Percentiles rank a stretch among this genome's conserved stretches.
phyloP scores from a whole-genome alignment of 805 yeast genomes.

The Spencermartinsiella europaea region DNA sequence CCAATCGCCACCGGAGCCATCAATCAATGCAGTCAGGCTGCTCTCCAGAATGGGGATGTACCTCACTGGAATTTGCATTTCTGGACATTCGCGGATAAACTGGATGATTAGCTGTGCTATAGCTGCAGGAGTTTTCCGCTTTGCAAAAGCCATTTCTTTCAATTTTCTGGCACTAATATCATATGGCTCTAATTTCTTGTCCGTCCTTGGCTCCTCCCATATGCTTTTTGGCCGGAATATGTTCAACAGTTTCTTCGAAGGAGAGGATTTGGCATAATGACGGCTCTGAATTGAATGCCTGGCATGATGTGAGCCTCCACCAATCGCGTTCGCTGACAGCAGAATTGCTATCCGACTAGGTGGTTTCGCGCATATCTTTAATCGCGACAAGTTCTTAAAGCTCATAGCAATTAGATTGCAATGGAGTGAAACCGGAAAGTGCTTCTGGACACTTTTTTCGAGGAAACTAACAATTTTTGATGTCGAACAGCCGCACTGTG shows the following conservation, averaged over 20 bases:
- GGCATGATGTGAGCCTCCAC: no score
- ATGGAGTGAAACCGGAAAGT: no score
- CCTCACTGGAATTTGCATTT: constrained; percentile 11
- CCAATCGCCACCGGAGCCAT: neutral
- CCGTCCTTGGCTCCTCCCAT: constrained; percentile 3
- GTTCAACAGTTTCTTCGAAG: neutral
- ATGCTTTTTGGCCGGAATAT: neutral
- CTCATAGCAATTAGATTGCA: neutral
- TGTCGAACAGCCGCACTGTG: no score
- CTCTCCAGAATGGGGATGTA: constrained; percentile 17
- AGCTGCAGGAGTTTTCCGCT: neutral
- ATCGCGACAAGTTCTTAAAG: neutral
- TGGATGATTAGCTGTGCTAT: constrained; percentile 6
- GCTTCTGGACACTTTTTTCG: no score
- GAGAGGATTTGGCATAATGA: neutral
- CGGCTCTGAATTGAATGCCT: neutral
- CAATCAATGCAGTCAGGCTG: neutral
- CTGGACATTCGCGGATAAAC: constrained; percentile 9
- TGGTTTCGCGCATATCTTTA: neutral
- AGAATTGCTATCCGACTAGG: neutral
- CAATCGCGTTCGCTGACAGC: neutral
- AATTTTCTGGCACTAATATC: constrained; percentile 5
- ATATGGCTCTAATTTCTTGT: neutral
- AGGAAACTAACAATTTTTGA: no score
- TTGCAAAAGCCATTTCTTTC: constrained; percentile 3